Evolutionary conservation across 805 yeast genomes (phyloP).

Genomic region (Alloascoidea hylecoeti): DNA sequence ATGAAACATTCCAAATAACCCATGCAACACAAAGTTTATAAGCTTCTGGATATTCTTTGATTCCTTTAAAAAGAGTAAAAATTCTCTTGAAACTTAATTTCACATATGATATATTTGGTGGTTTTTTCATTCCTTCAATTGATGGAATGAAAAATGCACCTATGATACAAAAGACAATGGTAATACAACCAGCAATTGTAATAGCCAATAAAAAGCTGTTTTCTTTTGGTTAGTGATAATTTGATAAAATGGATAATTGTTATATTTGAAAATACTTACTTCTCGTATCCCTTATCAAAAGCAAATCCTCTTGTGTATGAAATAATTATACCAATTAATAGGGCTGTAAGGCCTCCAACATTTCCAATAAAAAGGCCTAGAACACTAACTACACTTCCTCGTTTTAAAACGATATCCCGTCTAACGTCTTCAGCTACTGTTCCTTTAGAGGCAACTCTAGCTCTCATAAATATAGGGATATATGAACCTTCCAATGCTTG

Average conservation of each 20-base stretch:
- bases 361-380: slow-evolving; percentile 22
- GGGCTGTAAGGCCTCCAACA: slow-evolving; percentile 23
- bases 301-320: slow-evolving; percentile 16
- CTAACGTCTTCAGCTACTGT: slow-evolving; percentile 14
- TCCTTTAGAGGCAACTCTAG: slow-evolving; percentile 10
- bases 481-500: slow-evolving; percentile 25
- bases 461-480: slow-evolving; percentile 25
- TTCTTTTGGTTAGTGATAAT: not conserved
- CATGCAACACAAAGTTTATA: slow-evolving; percentile 22
- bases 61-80: slow-evolving; percentile 12
- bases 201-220: slow-evolving; percentile 22
- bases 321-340: slow-evolving; percentile 23
- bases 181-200: slow-evolving; percentile 22
- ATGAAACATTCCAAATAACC: slow-evolving; percentile 27
- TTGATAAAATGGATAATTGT: not conserved
- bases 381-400: slow-evolving; percentile 22
- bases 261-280: no score
- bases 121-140: not conserved
- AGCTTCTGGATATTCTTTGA: slow-evolving; percentile 20
- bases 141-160: slow-evolving; percentile 19
- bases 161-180: slow-evolving; percentile 15
- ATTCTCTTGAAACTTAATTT: slow-evolving; percentile 14
- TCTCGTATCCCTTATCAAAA: slow-evolving; percentile 15
- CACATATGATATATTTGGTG: not conserved
- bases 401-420: slow-evolving; percentile 13